These are phyloP conservation scores for Tulasnella sp. DNA, from an alignment of 768 basidiomycete genomes.

Conservation along the genomic window DNA sequence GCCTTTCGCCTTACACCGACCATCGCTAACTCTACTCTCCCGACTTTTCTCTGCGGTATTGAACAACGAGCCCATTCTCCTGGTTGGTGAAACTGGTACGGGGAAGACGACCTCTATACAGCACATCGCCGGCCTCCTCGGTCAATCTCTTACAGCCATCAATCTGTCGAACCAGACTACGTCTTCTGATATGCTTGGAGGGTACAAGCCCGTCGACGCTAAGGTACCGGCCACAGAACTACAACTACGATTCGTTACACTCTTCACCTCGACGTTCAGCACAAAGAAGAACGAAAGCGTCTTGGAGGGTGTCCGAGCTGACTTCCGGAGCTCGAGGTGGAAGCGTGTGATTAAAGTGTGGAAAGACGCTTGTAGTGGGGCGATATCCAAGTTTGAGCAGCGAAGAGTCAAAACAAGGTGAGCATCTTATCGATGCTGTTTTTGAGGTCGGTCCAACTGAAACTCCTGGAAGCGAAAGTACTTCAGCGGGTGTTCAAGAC, in stretches of 20 bases:
- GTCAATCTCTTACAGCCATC: conserved; percentile 66
- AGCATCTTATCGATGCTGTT: neutral
- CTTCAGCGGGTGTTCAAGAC: neutral
- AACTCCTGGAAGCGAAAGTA: neutral
- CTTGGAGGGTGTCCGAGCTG: conserved; percentile 67
- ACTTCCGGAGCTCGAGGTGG: conserved; percentile 76
- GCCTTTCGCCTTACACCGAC: conserved; percentile 82
- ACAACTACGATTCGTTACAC: conserved; percentile 58
- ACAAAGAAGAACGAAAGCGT: conserved; percentile 79
- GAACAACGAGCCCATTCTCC: conserved; percentile 67
- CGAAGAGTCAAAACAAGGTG: neutral
- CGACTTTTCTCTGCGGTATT: conserved; percentile 64
- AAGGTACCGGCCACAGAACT: conserved; percentile 59
- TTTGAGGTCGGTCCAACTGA: neutral
- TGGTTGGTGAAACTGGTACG: conserved; percentile 98
- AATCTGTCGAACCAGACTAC: conserved; percentile 97
- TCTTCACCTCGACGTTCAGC: conserved; percentile 83
- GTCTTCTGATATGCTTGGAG: conserved; percentile 84
- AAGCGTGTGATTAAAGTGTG: conserved; percentile 69
- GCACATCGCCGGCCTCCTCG: conserved; percentile 68
- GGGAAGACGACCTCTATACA: conserved; percentile 93
- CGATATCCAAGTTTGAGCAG: conserved; percentile 14
- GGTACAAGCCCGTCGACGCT: conserved; percentile 91
- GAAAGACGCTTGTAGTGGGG: conserved; percentile 46
- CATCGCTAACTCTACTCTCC: conserved; percentile 66